Evolutionary conservation across 305 asterid species (phyloP).

Genomic region (Ruellia speciosa): DNA sequence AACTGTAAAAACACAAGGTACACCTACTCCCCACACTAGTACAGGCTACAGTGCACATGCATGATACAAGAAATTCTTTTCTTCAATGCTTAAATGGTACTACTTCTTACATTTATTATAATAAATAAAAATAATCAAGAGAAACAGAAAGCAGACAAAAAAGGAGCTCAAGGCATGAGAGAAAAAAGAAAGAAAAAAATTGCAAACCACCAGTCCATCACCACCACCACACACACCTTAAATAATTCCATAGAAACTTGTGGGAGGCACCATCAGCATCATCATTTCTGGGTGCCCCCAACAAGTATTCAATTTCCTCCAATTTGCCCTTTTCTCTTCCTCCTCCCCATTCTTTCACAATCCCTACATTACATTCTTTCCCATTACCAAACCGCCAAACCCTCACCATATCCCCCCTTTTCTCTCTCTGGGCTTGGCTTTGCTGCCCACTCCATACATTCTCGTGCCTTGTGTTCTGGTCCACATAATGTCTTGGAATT

Average conservation of each 20-base stretch:
- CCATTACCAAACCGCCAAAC: no score
- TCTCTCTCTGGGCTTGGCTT: conserved; percentile 2
- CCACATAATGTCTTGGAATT: conserved; percentile 25
- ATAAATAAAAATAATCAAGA: conserved; percentile 16
- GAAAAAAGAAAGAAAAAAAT: not conserved
- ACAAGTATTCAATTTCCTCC: conserved; percentile 20
- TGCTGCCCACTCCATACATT: conserved; percentile 7
- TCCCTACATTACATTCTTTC: conserved; percentile 25
- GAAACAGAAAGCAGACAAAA: conserved; percentile 49
- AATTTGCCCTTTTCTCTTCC: conserved; percentile 11
- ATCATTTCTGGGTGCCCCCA: conserved; percentile 30
- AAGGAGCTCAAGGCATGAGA: conserved; percentile 16
- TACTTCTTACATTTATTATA: not conserved
- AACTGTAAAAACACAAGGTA: no score
- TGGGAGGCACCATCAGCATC: conserved; percentile 40
- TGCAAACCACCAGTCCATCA: not conserved
- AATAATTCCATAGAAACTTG: conserved; percentile 26
- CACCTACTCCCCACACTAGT: not conserved
- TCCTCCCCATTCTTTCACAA: conserved; percentile 16
- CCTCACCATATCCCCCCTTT: no score
- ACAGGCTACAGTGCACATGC: conserved; percentile 15
- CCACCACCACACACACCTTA: conserved; percentile 4
- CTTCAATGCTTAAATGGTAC: conserved; percentile 4
- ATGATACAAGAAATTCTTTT: conserved; percentile 17
- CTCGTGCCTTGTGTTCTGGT: conserved; percentile 23